Evolutionary conservation across 306 rosid genomes (phyloP).

Genomic region (Cicer judaicum): DNA sequence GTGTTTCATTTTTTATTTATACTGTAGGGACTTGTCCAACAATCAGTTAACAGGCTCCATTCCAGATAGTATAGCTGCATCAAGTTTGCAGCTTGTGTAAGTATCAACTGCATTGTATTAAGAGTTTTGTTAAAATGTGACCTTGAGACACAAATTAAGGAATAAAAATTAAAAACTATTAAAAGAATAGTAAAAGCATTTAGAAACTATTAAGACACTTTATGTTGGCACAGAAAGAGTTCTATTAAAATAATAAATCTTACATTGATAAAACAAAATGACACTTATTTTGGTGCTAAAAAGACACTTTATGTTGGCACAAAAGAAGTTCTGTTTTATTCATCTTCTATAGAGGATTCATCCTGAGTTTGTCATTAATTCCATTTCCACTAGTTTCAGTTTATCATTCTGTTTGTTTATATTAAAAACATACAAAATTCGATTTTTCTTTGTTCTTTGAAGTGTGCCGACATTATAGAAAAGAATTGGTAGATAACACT

Average conservation of each 20-base stretch:
- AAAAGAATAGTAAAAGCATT: conserved; percentile 14
- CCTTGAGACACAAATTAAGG: background rate
- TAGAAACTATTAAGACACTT: too few species aligned
- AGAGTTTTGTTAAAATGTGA: conserved; percentile 5
- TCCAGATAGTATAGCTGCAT: conserved; percentile 74
- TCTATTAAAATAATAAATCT: too few species aligned
- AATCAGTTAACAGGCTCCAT: conserved; percentile 83
- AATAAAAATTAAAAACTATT: conserved; percentile 10
- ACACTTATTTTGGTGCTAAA: too few species aligned
- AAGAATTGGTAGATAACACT: conserved; percentile 5
- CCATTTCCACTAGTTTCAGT: background rate
- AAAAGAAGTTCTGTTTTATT: too few species aligned
- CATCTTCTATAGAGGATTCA: too few species aligned
- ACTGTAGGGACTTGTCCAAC: conserved; percentile 82
- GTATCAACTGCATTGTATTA: conserved; percentile 48
- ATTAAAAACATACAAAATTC: conserved; percentile 7
- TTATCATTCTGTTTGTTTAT: conserved; percentile 4
- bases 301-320: too few species aligned
- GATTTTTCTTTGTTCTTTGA: background rate
- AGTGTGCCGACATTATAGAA: conserved; percentile 3
- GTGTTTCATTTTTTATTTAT: conserved; percentile 28
- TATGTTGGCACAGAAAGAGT: too few species aligned
- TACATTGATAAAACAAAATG: too few species aligned
- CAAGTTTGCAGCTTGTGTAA: conserved; percentile 86
- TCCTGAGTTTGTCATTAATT: background rate